phyloP scores from a whole-genome alignment of 257 asterid species.

The Linaria vulgaris region DNA sequence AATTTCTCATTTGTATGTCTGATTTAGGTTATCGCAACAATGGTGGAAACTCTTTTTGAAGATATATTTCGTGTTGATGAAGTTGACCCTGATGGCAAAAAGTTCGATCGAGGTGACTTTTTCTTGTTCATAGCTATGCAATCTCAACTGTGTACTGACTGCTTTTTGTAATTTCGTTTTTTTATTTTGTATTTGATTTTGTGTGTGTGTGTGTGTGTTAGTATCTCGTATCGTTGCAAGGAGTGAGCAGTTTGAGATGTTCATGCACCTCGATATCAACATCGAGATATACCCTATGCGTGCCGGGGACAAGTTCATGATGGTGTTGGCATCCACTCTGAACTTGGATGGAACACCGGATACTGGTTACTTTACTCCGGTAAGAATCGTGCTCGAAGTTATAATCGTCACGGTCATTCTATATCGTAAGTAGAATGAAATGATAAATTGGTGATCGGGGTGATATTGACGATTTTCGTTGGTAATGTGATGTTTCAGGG shows the following conservation, averaged over 20 bases:
- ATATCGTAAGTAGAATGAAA: no score
- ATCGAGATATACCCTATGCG: constrained; percentile 73
- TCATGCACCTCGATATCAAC: constrained; percentile 75
- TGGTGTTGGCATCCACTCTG: constrained; percentile 89
- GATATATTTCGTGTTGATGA: constrained; percentile 67
- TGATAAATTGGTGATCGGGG: no score
- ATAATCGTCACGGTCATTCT: no score
- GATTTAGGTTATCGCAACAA: constrained; percentile 2
- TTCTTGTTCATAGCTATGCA: no score
- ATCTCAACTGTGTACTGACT: no score
- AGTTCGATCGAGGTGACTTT: constrained; percentile 64
- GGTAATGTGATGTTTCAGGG: constrained; percentile 50
- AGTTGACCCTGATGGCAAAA: constrained; percentile 80
- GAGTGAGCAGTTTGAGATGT: constrained; percentile 89
- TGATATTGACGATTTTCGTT: constrained; percentile 2
- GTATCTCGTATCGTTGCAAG: constrained; percentile 75
- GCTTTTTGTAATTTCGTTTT: no score
- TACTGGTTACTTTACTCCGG: constrained; percentile 76
- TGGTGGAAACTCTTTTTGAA: constrained; percentile 83
- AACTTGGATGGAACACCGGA: constrained; percentile 97
- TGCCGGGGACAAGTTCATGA: constrained; percentile 74
- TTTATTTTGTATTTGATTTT: no score
- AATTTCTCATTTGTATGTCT: no score
- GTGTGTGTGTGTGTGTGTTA: constrained; percentile 20
- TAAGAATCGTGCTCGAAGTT: constrained; percentile 24